Conservation (phyloP, 805 yeast species). For the Grigorovia jiainica region DNA sequence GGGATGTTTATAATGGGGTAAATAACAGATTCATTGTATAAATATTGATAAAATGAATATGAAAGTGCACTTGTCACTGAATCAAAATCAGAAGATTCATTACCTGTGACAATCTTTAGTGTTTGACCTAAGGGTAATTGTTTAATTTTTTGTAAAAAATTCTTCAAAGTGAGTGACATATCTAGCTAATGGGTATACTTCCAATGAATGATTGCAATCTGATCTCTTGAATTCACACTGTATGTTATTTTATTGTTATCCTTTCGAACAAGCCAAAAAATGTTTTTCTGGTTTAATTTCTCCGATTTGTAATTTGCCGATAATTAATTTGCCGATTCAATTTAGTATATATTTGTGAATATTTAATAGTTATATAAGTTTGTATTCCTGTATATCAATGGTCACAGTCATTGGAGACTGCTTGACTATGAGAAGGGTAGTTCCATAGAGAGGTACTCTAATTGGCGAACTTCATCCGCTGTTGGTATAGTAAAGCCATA, state of each 20-base stretch:
- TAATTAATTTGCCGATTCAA: too few species aligned
- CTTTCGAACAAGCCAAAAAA: too few species aligned
- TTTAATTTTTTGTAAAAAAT: slow-evolving; percentile 4
- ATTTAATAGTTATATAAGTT: too few species aligned
- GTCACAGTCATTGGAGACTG: too few species aligned
- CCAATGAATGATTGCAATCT: too few species aligned
- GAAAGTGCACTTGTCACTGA: slow-evolving; percentile 71
- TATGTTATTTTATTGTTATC: too few species aligned
- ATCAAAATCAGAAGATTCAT: slow-evolving; percentile 84
- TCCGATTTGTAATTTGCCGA: too few species aligned
- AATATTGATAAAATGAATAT: slow-evolving; percentile 47
- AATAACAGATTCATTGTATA: slow-evolving; percentile 24
- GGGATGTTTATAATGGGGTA: slow-evolving; percentile 76
- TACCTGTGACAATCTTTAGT: slow-evolving; percentile 39
- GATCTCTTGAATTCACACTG: too few species aligned
- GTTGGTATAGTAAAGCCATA: slow-evolving; percentile 66
- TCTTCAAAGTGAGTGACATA: slow-evolving; percentile 3
- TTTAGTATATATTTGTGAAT: too few species aligned
- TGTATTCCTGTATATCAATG: too few species aligned
- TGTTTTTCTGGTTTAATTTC: too few species aligned
- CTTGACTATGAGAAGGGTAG: slow-evolving; percentile 58
- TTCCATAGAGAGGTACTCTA: slow-evolving; percentile 75
- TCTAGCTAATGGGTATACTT: too few species aligned
- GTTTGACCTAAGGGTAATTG: background rate
- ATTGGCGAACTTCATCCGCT: slow-evolving; percentile 51